Evolutionary conservation across 495 filamentous ascomycete genomes (phyloP), one percentile per base, ranked within the genome.

Genomic region (Xylaria nigripes): DNA sequence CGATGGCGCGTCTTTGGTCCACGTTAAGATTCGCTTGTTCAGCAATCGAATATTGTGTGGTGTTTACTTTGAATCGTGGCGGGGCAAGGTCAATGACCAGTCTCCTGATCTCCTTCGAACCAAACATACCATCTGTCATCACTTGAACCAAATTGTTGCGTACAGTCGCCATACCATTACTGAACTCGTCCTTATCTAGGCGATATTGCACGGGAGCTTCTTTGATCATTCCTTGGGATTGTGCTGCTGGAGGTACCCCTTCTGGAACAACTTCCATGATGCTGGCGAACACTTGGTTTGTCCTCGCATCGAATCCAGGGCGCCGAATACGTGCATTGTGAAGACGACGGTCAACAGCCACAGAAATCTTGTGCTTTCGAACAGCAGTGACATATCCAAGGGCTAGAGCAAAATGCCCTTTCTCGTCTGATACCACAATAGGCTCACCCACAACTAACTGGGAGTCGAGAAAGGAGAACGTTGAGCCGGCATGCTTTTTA

Each of bases 141-240:
- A 94, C 76, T 61, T 90, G 85, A 30, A 98, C 77, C 0, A 98
- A 80, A 59, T 96, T 98, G 66, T 93, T 95, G 45, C 93, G 86
- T 38, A 95, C 87, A 44, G 82, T 86, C 16, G 93, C 90, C 90
- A 98, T 94, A 52, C 93, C 93, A 56, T 92, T 97, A 70, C 87
- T 95, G 69, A 96, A 96, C 65, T 97, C 93, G 61, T 97, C 93
- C 68, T 96, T 96, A 70, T 98, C 93, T 2, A 98, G 72, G 29
- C 93, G 85, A 62, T 91, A 97, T 18, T 85, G 70, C 15, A 87
- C 66, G 23, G 82, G 81, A 47, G 84, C 76, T 49, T 70, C 70
- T 41, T 70, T 66, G 36, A 65, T 58, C 51, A 74, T 71, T 15
- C 70, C 73, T 50, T 80, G 74, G 27, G 74, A 70, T 46, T 81